Percentiles rank a stretch among this genome's conserved stretches.
Evolutionary conservation across 2,329 filamentous ascomycete genomes (phyloP).

Genomic region (Exophiala xenobiotica): DNA sequence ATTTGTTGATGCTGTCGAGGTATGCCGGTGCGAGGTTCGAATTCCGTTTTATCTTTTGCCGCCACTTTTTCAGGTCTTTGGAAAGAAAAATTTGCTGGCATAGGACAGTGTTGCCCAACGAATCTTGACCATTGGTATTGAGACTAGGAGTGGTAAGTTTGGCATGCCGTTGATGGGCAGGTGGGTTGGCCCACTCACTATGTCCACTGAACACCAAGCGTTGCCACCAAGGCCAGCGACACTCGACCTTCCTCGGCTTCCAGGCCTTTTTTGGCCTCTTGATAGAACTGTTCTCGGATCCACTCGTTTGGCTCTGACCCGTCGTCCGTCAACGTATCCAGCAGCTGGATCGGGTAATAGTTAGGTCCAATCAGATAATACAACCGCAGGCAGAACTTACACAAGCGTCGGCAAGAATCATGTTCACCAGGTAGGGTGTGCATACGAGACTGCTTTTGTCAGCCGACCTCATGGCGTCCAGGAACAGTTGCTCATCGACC

Average conservation of each 20-base stretch:
- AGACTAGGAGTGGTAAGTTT: conserved; percentile 29
- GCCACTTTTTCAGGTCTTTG: conserved; percentile 34
- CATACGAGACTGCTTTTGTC: conserved; percentile 30
- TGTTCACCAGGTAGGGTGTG: conserved; percentile 38
- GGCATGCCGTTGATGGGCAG: not conserved
- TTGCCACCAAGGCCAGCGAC: conserved; percentile 35
- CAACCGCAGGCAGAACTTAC: conserved; percentile 27
- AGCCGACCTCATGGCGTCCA: conserved; percentile 37
- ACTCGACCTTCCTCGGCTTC: conserved; percentile 36
- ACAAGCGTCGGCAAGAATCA: conserved; percentile 32
- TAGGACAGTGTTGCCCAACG: conserved; percentile 18
- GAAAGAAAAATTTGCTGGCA: conserved; percentile 19
- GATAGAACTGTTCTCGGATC: conserved; percentile 35
- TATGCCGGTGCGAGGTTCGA: conserved; percentile 1
- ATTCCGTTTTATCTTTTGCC: conserved; percentile 24
- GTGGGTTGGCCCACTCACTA: conserved; percentile 28
- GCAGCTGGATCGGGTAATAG: conserved; percentile 6
- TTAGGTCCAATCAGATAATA: not conserved
- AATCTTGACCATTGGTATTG: conserved; percentile 36
- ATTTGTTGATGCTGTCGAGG: conserved; percentile 7
- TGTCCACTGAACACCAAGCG: conserved; percentile 32
- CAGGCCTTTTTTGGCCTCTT: conserved; percentile 36
- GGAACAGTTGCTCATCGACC: conserved; percentile 36
- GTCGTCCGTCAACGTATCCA: conserved; percentile 32
- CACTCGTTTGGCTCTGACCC: conserved; percentile 31